Evolutionary conservation across 179 eudicot species (phyloP).

Genomic region (Beta lomatogona): DNA sequence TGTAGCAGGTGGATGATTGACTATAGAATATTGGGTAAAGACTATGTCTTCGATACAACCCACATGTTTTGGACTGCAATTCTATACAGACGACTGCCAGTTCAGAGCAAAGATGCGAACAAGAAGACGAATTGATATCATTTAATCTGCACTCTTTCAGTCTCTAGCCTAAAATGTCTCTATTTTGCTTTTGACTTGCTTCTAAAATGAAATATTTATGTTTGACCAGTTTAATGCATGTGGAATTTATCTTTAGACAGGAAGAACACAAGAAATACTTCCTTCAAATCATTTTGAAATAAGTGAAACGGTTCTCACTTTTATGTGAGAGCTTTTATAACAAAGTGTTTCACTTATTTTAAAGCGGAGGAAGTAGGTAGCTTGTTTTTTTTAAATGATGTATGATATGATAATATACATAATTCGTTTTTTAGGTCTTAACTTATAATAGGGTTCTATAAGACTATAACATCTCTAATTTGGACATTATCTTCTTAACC

Average conservation of each 20-base stretch:
- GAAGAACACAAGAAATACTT: background rate
- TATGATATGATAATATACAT: no score
- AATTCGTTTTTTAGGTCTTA: no score
- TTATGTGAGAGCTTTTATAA: no score
- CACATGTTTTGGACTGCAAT: conserved; percentile 20
- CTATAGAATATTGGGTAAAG: conserved; percentile 2
- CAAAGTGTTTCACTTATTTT: no score
- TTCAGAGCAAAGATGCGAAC: background rate
- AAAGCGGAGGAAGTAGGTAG: no score
- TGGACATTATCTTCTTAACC: no score
- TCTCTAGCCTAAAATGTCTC: background rate
- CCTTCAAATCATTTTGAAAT: no score
- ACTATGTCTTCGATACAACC: background rate
- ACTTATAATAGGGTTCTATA: no score
- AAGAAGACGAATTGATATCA: background rate
- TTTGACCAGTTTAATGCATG: background rate
- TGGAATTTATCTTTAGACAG: background rate
- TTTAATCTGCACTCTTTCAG: background rate
- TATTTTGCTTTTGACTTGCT: conserved; percentile 13
- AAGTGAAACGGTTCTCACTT: no score
- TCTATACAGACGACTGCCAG: background rate
- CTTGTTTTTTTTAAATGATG: no score
- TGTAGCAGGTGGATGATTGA: conserved; percentile 26
- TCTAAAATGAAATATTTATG: background rate
- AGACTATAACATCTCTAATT: no score